A percentile compares a stretch with the other conserved stretches of the same genome.
These are phyloP conservation scores for Fusarium kyushuense DNA, from an alignment of 2,329 filamentous ascomycete genomes.

Conservation along the genomic window DNA sequence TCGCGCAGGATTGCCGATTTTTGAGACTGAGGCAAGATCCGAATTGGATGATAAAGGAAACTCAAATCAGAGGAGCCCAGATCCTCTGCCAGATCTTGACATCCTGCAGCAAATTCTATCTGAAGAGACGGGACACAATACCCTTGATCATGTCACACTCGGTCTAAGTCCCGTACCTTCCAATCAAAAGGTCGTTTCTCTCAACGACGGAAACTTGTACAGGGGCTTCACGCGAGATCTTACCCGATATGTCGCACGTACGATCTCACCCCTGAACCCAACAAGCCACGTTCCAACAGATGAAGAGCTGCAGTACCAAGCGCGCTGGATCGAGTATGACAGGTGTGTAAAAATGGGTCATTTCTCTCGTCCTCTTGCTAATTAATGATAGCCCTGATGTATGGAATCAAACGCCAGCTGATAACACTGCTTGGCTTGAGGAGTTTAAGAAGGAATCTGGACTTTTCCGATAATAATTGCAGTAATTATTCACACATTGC, in stretches of 20 bases:
- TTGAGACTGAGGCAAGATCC: neutral
- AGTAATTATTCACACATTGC: neutral
- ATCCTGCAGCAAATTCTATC: neutral
- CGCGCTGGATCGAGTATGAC: slow-evolving; percentile 50
- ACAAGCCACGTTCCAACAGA: slow-evolving; percentile 51
- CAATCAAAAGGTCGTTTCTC: neutral
- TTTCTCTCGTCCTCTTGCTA: fast-evolving
- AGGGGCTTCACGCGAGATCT: slow-evolving; percentile 29
- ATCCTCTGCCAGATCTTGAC: fast-evolving
- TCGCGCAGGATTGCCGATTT: neutral
- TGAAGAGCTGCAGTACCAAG: slow-evolving; percentile 52
- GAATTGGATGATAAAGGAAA: fast-evolving
- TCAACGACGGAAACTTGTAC: slow-evolving; percentile 27
- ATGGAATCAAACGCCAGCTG: slow-evolving; percentile 26
- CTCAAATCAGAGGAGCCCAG: too few relatives aligned
- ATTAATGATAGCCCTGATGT: slow-evolving; percentile 6
- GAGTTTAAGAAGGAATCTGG: slow-evolving; percentile 21
- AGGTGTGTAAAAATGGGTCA: slow-evolving; percentile 22
- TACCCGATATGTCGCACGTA: slow-evolving; percentile 43
- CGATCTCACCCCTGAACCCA: slow-evolving; percentile 50
- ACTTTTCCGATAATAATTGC: neutral
- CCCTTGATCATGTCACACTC: fast-evolving
- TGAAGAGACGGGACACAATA: fast-evolving
- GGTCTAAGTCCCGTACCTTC: fast-evolving
- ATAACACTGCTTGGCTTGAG: slow-evolving; percentile 13